These are phyloP conservation scores for Micractinium conductrix DNA, from an alignment of 139 green algal species.

Conservation along the genomic window DNA sequence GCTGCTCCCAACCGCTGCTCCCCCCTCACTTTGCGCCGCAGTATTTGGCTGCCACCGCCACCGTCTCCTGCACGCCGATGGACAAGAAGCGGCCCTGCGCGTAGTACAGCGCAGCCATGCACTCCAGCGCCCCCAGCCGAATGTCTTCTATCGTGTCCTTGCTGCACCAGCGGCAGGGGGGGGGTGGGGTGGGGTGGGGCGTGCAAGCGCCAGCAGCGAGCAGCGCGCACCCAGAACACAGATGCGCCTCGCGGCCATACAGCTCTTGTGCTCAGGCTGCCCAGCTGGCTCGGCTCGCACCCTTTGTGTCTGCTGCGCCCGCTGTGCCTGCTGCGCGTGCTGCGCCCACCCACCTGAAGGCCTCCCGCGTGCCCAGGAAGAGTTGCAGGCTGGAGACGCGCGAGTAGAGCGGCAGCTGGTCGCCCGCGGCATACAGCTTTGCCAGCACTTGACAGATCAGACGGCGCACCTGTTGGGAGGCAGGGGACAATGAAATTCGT, in stretches of 20 bases:
- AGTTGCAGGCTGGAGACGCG: slow-evolving; percentile 68
- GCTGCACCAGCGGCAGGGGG: background rate
- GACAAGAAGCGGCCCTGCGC: slow-evolving; percentile 63
- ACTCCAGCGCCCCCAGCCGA: slow-evolving; percentile 65
- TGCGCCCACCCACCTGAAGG: slow-evolving; percentile 9
- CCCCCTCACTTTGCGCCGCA: slow-evolving; percentile 13
- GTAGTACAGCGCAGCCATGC: slow-evolving; percentile 61
- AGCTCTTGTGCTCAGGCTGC: too few species aligned
- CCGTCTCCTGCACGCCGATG: slow-evolving; percentile 53
- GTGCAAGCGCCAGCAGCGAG: too few species aligned
- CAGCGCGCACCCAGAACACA: too few species aligned
- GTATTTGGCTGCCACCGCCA: slow-evolving; percentile 64
- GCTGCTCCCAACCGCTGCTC: background rate
- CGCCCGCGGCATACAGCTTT: slow-evolving; percentile 69
- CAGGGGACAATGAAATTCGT: too few species aligned
- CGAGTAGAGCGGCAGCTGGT: slow-evolving; percentile 79
- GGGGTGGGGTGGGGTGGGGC: too few species aligned
- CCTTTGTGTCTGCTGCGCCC: too few species aligned
- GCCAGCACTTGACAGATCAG: slow-evolving; percentile 70
- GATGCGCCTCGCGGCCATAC: too few species aligned
- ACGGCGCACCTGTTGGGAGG: slow-evolving; percentile 72
- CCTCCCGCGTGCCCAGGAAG: slow-evolving; percentile 69
- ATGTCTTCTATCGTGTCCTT: slow-evolving; percentile 49
- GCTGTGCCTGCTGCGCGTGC: background rate
- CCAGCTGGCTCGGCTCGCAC: too few species aligned